Conservation (phyloP, 352 stramenopile genomes). For the Phytophthora palmivora region DNA sequence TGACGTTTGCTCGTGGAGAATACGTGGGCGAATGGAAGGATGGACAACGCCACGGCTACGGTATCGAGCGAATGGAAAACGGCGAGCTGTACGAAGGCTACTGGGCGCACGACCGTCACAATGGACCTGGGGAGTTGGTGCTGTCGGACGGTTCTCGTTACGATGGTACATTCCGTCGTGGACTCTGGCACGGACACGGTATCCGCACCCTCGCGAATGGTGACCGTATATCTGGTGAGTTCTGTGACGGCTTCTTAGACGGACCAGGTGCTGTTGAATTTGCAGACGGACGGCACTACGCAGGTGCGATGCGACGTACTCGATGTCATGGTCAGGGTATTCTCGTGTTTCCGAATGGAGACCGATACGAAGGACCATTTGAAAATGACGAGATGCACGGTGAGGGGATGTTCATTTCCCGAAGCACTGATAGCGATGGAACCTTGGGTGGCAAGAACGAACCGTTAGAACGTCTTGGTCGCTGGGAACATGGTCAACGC, state of each 20-base stretch:
- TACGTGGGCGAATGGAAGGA: slow-evolving; percentile 88
- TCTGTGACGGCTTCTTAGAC: slow-evolving; percentile 66
- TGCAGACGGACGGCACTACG: slow-evolving; percentile 73
- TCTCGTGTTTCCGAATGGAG: slow-evolving; percentile 88
- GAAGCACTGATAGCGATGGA: slow-evolving; percentile 19
- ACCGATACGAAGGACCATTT: slow-evolving; percentile 92
- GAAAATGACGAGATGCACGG: slow-evolving; percentile 87
- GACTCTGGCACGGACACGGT: slow-evolving; percentile 77
- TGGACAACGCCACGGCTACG: slow-evolving; percentile 80
- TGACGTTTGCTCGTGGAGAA: slow-evolving; percentile 66
- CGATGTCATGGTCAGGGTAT: slow-evolving; percentile 79
- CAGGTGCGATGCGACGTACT: slow-evolving; percentile 64
- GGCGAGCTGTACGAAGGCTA: slow-evolving; percentile 85
- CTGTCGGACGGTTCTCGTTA: slow-evolving; percentile 76
- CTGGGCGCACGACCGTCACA: slow-evolving; percentile 70
- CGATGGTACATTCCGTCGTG: slow-evolving; percentile 67
- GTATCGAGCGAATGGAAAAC: slow-evolving; percentile 78
- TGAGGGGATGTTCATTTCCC: slow-evolving; percentile 71
- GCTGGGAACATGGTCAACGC: slow-evolving; percentile 72
- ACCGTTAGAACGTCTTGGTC: slow-evolving; percentile 65
- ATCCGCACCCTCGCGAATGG: slow-evolving; percentile 65
- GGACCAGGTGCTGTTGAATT: slow-evolving; percentile 68
- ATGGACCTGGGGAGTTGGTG: slow-evolving; percentile 71
- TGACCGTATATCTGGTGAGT: slow-evolving; percentile 66
- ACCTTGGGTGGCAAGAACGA: slow-evolving; percentile 40